A percentile compares a stretch with the other conserved stretches of the same genome.
Evolutionary conservation across 2,329 filamentous ascomycete species (phyloP).

Genomic region (Colletotrichum tropicale): DNA sequence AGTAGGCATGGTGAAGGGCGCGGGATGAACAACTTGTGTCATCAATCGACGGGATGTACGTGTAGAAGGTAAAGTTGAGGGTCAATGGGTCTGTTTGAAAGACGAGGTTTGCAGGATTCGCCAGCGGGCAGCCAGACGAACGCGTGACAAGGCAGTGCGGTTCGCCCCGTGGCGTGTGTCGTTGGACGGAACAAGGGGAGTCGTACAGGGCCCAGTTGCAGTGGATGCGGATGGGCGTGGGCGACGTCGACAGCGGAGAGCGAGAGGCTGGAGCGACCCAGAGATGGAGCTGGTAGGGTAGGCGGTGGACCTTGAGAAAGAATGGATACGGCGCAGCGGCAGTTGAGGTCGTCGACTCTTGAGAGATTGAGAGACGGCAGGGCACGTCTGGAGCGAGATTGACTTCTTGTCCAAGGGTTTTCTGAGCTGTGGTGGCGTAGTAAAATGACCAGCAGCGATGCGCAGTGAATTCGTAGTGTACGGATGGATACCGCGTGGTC

Average conservation of each 20-base stretch:
- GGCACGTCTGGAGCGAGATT: slow-evolving; percentile 9
- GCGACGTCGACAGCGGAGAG: background rate
- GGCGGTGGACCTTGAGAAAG: background rate
- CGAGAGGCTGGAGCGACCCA: background rate
- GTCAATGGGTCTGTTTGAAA: background rate
- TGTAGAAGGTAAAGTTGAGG: background rate
- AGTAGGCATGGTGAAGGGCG: slow-evolving; percentile 4
- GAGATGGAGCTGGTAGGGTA: background rate
- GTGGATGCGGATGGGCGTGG: background rate
- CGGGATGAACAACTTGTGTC: background rate
- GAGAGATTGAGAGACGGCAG: background rate
- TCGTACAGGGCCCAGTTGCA: background rate
- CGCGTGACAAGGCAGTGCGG: slow-evolving; percentile 18
- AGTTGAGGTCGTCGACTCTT: background rate
- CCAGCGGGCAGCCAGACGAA: slow-evolving; percentile 7
- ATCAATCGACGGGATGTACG: slow-evolving; percentile 9
- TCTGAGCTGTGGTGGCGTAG: background rate
- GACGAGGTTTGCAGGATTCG: slow-evolving; percentile 16
- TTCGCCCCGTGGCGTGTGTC: slow-evolving; percentile 20
- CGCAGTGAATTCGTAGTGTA: background rate
- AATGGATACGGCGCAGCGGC: background rate
- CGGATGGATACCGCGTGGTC: background rate
- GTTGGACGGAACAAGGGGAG: background rate
- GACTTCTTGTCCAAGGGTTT: background rate
- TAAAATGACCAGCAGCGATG: background rate